A percentile compares a stretch with the other conserved stretches of the same genome.
phyloP scores from a whole-genome alignment of 129 eudicot species.

The Pseudognaphalium luteoalbum region DNA sequence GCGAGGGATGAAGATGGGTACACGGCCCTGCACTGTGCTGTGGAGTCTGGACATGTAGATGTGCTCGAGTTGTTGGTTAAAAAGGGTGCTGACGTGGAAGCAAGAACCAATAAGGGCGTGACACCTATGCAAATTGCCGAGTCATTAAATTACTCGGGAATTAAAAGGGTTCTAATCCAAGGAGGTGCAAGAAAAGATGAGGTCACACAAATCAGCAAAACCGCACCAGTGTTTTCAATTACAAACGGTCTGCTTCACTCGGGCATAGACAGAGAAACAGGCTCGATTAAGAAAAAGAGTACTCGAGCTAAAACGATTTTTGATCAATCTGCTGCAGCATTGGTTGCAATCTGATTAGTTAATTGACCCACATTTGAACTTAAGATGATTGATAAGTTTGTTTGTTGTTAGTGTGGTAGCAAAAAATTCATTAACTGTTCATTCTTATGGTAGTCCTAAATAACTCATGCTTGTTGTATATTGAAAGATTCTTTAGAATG shows the following conservation, averaged over 20 bases:
- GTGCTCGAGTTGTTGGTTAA: slow-evolving; percentile 71
- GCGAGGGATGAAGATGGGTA: slow-evolving; percentile 76
- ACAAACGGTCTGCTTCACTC: slow-evolving; percentile 16
- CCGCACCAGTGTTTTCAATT: slow-evolving; percentile 30
- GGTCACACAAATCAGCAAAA: not conserved
- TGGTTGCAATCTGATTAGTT: slow-evolving; percentile 39
- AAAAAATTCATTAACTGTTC: slow-evolving; percentile 24
- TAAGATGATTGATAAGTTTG: slow-evolving; percentile 16
- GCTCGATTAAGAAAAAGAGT: slow-evolving; percentile 38
- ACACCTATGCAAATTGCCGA: slow-evolving; percentile 66
- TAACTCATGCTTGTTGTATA: slow-evolving; percentile 17
- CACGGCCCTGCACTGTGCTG: slow-evolving; percentile 77
- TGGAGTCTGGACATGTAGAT: slow-evolving; percentile 66
- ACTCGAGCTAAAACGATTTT: slow-evolving; percentile 34
- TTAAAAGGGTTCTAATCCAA: slow-evolving; percentile 47
- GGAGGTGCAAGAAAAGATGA: slow-evolving; percentile 51
- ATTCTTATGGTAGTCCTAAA: slow-evolving; percentile 25
- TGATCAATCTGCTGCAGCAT: slow-evolving; percentile 38
- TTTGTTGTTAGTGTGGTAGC: slow-evolving; percentile 23
- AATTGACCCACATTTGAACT: slow-evolving; percentile 11
- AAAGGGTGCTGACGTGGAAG: slow-evolving; percentile 66
- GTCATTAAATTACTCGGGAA: slow-evolving; percentile 58
- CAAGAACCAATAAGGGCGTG: slow-evolving; percentile 63
- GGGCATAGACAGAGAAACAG: slow-evolving; percentile 36
- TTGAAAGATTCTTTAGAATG: slow-evolving; percentile 35